Evolutionary conservation across 257 asterid genomes (phyloP).

Genomic region (Pogostemon cablin): DNA sequence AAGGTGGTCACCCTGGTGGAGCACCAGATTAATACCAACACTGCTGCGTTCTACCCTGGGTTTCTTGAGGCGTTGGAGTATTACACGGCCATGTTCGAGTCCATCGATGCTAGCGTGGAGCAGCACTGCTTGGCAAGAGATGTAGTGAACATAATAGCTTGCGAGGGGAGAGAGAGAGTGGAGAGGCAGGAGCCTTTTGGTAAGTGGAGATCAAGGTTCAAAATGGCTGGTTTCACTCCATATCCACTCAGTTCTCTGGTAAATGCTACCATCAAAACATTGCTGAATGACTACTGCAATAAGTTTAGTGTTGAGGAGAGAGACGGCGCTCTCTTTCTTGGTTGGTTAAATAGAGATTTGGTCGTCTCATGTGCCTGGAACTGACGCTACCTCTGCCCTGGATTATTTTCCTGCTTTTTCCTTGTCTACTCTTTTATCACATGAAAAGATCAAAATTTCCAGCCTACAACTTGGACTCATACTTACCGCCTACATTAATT

Average conservation of each 20-base stretch:
- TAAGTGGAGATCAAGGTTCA: conserved; percentile 78
- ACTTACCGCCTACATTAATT: background rate
- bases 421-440: conserved; percentile 10
- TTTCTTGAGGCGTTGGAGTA: conserved; percentile 79
- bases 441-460: conserved; percentile 26
- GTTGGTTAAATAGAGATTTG: conserved; percentile 90
- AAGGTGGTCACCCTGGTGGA: conserved; percentile 89
- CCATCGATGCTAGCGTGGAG: conserved; percentile 77
- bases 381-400: conserved; percentile 30
- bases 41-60: conserved; percentile 78
- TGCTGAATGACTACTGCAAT: conserved; percentile 58
- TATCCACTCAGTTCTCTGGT: conserved; percentile 70
- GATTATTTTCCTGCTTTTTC: conserved; percentile 2
- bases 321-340: conserved; percentile 87
- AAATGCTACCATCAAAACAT: conserved; percentile 62
- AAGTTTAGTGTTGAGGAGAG: conserved; percentile 76
- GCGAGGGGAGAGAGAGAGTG: conserved; percentile 81
- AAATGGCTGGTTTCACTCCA: conserved; percentile 83
- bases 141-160: conserved; percentile 75
- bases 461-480: conserved; percentile 14
- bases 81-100: conserved; percentile 79
- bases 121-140: conserved; percentile 86
- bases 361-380: conserved; percentile 95
- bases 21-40: conserved; percentile 83
- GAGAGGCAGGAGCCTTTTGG: conserved; percentile 78